Base-by-base conservation (phyloP, 805 yeast genomes). In the Teunomyces gatunensis region DNA sequence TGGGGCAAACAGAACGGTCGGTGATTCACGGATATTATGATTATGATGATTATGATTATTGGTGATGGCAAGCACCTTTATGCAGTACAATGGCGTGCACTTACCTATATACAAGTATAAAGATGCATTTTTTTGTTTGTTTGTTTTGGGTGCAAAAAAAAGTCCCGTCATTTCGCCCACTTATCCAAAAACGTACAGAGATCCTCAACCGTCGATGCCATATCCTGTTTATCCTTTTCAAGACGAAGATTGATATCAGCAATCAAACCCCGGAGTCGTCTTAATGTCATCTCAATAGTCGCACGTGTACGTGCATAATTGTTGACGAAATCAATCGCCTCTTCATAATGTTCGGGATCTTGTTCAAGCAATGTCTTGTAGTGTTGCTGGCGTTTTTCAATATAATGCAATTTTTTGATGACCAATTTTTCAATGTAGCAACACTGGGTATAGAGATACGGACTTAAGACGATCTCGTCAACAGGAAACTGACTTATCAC, bases 191-290 rank as follows among this genome's bases (percentile, higher is more conserved):
- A 54, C 15, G 42, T 49, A 36, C 67, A 59, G 53, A 64, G 50
- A 15, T 58, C 56, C 3, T 47, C 44, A 9, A 60, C 49, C 39
- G 58, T 52, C 11, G 32, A 45, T 5, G 52, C 45, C 13, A 69
- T 49, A 37, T 69, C 74, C 6, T 34, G 34, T n/a, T 60, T 59
- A 46, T 71, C 75, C 33, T 62, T 59, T 12, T 59, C 54, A 29
- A 72, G 47, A n/a, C 74, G 59, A 12, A 59, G 48, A 3, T 58
- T 54, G 6, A 69, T 58, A 54, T 71, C 74, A 6, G 73, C 74
- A 17, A 71, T 64, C 36, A 71, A 60, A 0, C 67, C 68, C 30
- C 58, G 55, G 25, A 69, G 46, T 39, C 52, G 54, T 6, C 43
- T 17, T 20, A 42, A 42, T n/a, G 45, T 42, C 37, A 28, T 17